phyloP scores from a whole-genome alignment of 495 filamentous ascomycete species.

The Talaromyces stipitatus region DNA sequence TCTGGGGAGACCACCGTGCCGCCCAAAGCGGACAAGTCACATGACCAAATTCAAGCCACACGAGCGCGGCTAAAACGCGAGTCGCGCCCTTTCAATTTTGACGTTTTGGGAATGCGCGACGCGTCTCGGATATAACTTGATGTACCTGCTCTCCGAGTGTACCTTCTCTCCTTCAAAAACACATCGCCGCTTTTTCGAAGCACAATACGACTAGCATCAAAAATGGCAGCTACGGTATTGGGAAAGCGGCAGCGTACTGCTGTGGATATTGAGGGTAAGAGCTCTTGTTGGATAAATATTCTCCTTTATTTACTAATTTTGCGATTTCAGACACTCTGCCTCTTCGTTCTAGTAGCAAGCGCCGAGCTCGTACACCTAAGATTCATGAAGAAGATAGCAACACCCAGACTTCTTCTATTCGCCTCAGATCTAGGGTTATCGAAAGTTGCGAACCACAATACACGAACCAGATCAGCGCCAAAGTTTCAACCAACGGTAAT shows the following conservation, averaged over 20 bases:
- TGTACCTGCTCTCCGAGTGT: constrained; percentile 12
- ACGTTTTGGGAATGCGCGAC: not conserved
- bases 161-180: constrained; percentile 12
- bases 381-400: constrained; percentile 19
- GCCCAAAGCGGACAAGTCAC: not conserved
- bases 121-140: constrained; percentile 3
- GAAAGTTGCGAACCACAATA: constrained; percentile 12
- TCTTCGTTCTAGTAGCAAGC: constrained; percentile 53
- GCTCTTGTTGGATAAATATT: constrained; percentile 1
- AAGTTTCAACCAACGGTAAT: constrained; percentile 14
- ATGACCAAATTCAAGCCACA: not conserved
- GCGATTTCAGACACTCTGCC: constrained; percentile 26
- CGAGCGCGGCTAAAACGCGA: constrained; percentile 2
- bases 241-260: constrained; percentile 65
- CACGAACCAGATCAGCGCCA: constrained; percentile 22
- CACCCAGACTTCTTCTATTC: constrained; percentile 7
- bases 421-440: constrained; percentile 27
- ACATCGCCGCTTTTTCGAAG: constrained; percentile 14
- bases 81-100: constrained; percentile 1
- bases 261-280: constrained; percentile 48
- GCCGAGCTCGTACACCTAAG: constrained; percentile 42
- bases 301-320: constrained; percentile 12
- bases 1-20: not conserved
- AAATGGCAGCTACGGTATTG: constrained; percentile 58
- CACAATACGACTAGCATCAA: constrained; percentile 6